Base-by-base conservation (phyloP, 1,139 yeast genomes). In the Kazachstania sp. region DNA sequence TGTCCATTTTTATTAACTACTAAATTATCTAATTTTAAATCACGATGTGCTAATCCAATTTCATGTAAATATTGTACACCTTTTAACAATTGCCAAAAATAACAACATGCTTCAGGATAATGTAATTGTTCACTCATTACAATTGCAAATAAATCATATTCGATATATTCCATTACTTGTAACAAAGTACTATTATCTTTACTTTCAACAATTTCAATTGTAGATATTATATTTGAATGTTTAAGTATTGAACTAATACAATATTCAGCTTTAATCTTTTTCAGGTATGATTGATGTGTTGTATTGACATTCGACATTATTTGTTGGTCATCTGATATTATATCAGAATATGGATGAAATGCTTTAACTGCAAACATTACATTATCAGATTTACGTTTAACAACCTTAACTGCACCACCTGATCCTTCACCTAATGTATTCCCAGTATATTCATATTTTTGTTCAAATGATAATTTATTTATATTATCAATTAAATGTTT, bases 121-220 rank as follows among this genome's bases (percentile, higher is more conserved):
- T 83, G 71, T 95, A 90, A 86, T 57, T 81, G 78, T 37, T 95
- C 95, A 49, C 92, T 82, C 97, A 90, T 88, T 39, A 90, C 97
- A 46, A 90, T 86, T 1, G 96, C 95, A 70, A 90, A 90, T 61
- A 87, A 81, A 66, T 92, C 97, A 53, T 81, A 84, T 26, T 95
- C 95, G 48, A 96, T 92, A 63, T 85, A 92, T 64, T 90, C 97
- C 97, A 92, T 88, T 45, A 90, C 86, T 65, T 90, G 95, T 64
- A 80, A 87, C 12, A 13, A 37, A 12, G 39, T 20, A 18, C n/a
- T 29, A 15, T 26, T 18, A 28, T 85, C 84, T 51, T 87, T 78
- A 34, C 50, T 56, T 28, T 55, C 53, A 37, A 57, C 47, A 37
- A 90, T 86, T 61, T 90, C 97, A 50, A 88, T 75, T 0, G 97